phyloP scores from a whole-genome alignment of 768 basidiomycete genomes.

The Agaricus subrufescens region DNA sequence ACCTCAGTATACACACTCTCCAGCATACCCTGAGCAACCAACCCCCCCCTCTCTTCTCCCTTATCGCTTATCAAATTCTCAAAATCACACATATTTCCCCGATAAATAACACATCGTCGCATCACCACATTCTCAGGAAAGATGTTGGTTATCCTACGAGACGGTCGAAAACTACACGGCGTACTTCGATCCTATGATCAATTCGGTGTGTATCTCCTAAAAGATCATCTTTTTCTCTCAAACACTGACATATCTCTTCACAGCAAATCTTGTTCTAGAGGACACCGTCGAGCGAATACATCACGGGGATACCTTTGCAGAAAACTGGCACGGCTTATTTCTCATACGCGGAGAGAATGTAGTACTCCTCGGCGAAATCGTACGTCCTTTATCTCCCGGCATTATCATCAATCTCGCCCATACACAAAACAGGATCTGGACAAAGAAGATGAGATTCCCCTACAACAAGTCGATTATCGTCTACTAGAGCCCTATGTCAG shows the following conservation, averaged over 20 bases:
- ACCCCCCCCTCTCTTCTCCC: slow-evolving; percentile 22
- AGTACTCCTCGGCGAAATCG: slow-evolving; percentile 93
- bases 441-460: slow-evolving; percentile 81
- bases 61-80: slow-evolving; percentile 8
- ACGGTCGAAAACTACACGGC: slow-evolving; percentile 94
- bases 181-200: slow-evolving; percentile 98
- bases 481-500: slow-evolving; percentile 69
- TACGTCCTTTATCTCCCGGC: slow-evolving; percentile 36
- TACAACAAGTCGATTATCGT: slow-evolving; percentile 70
- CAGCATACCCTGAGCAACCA: slow-evolving; percentile 46
- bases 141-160: slow-evolving; percentile 95
- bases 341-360: slow-evolving; percentile 98
- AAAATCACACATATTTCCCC: not conserved
- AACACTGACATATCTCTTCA: not conserved
- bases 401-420: slow-evolving; percentile 3
- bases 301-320: slow-evolving; percentile 83
- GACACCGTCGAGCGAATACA: slow-evolving; percentile 95
- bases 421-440: slow-evolving; percentile 70
- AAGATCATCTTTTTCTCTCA: too few species aligned
- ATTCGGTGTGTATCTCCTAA: slow-evolving; percentile 63
- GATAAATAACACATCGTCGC: not conserved
- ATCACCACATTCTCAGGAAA: slow-evolving; percentile 62
- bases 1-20: slow-evolving; percentile 40
- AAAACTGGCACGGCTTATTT: slow-evolving; percentile 84
- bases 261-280: slow-evolving; percentile 97